Base-by-base conservation (phyloP, 2,329 filamentous ascomycete species). In the Fusarium miscanthi region DNA sequence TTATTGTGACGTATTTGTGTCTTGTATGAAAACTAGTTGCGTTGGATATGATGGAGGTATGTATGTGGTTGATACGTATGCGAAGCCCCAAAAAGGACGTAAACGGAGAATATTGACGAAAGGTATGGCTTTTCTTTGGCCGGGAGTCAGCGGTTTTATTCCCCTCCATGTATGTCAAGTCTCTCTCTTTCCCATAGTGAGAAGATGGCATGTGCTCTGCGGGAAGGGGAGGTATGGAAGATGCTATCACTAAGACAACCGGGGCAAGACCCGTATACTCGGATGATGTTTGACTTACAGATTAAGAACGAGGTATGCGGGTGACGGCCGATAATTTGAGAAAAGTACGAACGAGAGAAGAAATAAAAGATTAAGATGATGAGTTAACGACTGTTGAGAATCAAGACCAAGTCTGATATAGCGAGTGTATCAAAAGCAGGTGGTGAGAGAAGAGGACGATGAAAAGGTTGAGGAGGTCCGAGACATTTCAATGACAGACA, bases 1-100 rank as follows among this genome's bases (percentile, higher is more conserved):
- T 91, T 41, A 64, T 83, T 75, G 48, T 51, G 49, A 30, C 27
- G 49, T 73, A 54, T 64, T 58, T 21, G 56, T 51, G 37, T 23
- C 40, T 57, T 54, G 35, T 59, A 58, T 25, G 46, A 38, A 53
- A 60, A 48, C 43, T 62, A 48, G 38, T 43, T 19, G 53, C 48
- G 37, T 19, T 70, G 57, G 45, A 48, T 70, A 60, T 43, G 52
- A 45, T 65, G 53, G 19, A 63, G 19, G 42, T 56, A 57, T 58
- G 48, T 69, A 62, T 42, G 46, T 52, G 52, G 57, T 37, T 73
- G 48, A 48, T 58, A 17, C 30, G 53, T 59, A 53, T 33, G 37
- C 30, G 41, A 63, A 66, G 53, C 23, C 35, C 60, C 54, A 62
- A 27, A 63, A 60, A 53, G 56, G 45, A 74, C 27, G 70, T 61